Evolutionary conservation across 495 filamentous ascomycete species (phyloP).

Genomic region (Aspergillus cavernicola): DNA sequence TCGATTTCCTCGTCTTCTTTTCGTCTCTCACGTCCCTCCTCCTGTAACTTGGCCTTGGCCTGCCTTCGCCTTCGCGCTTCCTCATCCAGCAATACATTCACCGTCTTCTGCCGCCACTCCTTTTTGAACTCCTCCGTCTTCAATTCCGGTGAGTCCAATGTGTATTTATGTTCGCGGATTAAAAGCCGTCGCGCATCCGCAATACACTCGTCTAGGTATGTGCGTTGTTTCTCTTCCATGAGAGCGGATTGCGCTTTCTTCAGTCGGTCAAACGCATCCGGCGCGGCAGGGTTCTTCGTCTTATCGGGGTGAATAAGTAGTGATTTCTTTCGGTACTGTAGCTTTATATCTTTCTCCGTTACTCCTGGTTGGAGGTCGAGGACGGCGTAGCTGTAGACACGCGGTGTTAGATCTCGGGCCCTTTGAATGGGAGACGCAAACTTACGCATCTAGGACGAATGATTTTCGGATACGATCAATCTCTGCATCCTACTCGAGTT

Average conservation of each 20-base stretch:
- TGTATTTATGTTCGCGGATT: conserved; percentile 92
- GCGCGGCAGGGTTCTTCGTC: conserved; percentile 84
- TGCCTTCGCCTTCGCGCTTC: conserved; percentile 81
- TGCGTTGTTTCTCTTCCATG: conserved; percentile 89
- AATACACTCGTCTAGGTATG: conserved; percentile 86
- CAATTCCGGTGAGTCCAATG: conserved; percentile 79
- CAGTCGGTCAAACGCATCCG: conserved; percentile 93
- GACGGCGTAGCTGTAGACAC: conserved; percentile 68
- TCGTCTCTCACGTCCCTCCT: conserved; percentile 89
- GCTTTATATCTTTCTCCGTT: conserved; percentile 93
- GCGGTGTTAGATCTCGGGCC: conserved; percentile 4
- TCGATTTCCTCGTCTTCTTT: conserved; percentile 84
- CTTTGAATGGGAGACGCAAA: conserved; percentile 11
- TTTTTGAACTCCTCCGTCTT: conserved; percentile 71
- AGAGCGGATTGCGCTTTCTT: conserved; percentile 91
- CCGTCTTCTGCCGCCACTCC: conserved; percentile 90
- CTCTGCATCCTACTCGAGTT: conserved; percentile 71
- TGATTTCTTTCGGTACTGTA: conserved; percentile 89
- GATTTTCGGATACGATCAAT: conserved; percentile 91
- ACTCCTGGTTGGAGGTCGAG: conserved; percentile 95
- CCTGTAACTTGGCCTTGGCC: conserved; percentile 90
- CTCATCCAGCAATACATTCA: conserved; percentile 86
- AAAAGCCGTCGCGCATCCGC: conserved; percentile 91
- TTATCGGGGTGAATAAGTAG: conserved; percentile 99
- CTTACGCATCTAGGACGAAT: conserved; percentile 85